Evolutionary conservation across 805 yeast species (phyloP), one percentile per base, ranked within the genome.

Genomic region (Cyberlindnera lachancei): DNA sequence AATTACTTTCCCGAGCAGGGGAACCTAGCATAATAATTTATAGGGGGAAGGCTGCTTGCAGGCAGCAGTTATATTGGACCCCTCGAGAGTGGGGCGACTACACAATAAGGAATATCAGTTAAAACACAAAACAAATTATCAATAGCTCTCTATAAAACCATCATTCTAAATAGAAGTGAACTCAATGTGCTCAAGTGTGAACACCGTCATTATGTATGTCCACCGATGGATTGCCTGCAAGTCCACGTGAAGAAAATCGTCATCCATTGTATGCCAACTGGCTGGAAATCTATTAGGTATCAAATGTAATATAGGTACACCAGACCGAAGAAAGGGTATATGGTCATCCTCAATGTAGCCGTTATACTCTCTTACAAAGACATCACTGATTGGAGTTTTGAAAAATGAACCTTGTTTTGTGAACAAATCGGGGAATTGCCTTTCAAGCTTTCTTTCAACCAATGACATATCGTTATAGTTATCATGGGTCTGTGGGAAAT

Each of bases 271-370:
- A 41, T 74, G 81, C 81, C 81, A 74, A 8, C 44, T 51, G 0
- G 40, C 30, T 0, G 81, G 81, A 46, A 74, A 73, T 7, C 55
- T 58, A 5, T 48, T 36, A 2, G 81, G 77, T n/a, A 74, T 71
- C 27, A 73, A 42, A 44, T 74, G 80, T 32, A 74, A 38, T 1
- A 69, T 55, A 0, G 70, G 68, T 1, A 70, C 67, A 0, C 73
- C 74, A 5, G 56, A 50, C 11, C 50, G 46, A 23, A 62, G 45
- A 45, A 68, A 74, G 1, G 79, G 80, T 3, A 66, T 40, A 42
- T 74, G 81, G 38, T 74, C 81, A 46, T 74, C 81, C 15, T 55
- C 65, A 10, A 64, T 45, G 15, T 29, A 27, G 2, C 49, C 51
- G 14, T 27, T 25, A 30, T 30, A 40, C 17, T 43, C 44, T 11